Conservation (phyloP, 352 stramenopile genomes). For the Aphanomyces cochlioides region DNA sequence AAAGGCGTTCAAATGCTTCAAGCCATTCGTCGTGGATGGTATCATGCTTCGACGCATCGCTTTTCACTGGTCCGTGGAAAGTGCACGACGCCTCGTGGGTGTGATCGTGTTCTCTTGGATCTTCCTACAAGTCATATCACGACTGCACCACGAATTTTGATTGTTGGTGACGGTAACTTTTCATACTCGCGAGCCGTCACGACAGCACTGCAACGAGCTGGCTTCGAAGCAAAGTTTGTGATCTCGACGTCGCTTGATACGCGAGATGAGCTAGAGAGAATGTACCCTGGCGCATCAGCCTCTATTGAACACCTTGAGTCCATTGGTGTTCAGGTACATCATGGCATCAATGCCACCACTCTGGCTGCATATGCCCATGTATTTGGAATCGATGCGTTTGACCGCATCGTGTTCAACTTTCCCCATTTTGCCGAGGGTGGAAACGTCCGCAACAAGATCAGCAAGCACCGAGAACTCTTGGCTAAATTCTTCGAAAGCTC, state of each 20-base stretch:
- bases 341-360: constrained; percentile 64
- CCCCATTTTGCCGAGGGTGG: constrained; percentile 68
- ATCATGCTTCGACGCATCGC: too few species aligned
- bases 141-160: constrained; percentile 40
- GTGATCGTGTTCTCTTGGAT: background rate
- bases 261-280: constrained; percentile 50
- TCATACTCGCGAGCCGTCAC: constrained; percentile 48
- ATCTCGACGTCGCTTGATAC: constrained; percentile 67
- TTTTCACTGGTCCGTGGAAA: too few species aligned
- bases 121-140: background rate
- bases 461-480: constrained; percentile 72
- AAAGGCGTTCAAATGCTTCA: too few species aligned
- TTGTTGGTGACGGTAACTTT: constrained; percentile 85
- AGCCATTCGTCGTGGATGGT: too few species aligned
- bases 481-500: constrained; percentile 72
- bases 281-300: constrained; percentile 58
- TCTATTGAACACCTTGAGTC: constrained; percentile 50
- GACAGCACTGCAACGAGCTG: constrained; percentile 56
- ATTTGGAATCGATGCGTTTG: constrained; percentile 36
- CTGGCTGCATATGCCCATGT: constrained; percentile 40
- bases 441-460: constrained; percentile 75
- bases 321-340: constrained; percentile 49
- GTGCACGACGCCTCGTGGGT: too few species aligned
- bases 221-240: constrained; percentile 38
- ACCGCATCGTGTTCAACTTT: constrained; percentile 85